Base-by-base conservation (phyloP, 164 flowering plant genomes). In the Vitis rupestris region DNA sequence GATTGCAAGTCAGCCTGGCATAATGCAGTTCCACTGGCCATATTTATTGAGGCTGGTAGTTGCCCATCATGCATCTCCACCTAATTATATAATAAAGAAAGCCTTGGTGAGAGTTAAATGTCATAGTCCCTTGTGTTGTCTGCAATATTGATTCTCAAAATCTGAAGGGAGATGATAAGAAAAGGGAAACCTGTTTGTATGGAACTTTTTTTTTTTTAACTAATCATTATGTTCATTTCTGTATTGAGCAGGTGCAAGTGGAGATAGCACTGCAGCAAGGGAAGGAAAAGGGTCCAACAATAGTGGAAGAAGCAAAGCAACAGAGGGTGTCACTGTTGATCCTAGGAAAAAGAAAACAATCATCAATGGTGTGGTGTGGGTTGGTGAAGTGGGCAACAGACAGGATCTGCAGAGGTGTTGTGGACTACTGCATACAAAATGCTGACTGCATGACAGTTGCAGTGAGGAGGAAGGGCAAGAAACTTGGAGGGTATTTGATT, bases 291-390 rank as follows among this genome's bases (percentile, higher is more conserved):
- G 86, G 86, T 12, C 74, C 75, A 29, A 59, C 54, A 8, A 80
- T 83, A 56, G 82, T 78, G 62, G 80, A 78, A 55, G 83, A 72
- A 59, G 82, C 86, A 27, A 80, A 81, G 72, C 30, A 54, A 31
- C 73, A 63, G 50, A 72, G 54, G 44, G 82, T 62, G 19, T 74
- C 80, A 4, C 67, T 80, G 27, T 53, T 83, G 64, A 77, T 83
- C 7, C 11, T 83, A 1, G 86, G 86, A 5, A 76, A 80, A 47
- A 74, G 72, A 63, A 80, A 74, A 68, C 47, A 62, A 27, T 70
- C 80, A 1, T 37, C 44, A 37, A 37, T 37, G 44, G 53, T 67
- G 27, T 19, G 72, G 61, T 67, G 78, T 73, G 10, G 70, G 27
- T 30, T 82, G 10, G 10, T 74, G 64, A 69, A 47, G 80, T 65